Evolutionary conservation across 2,329 filamentous ascomycete genomes (phyloP).

Genomic region (Akanthomyces uredinophilus): DNA sequence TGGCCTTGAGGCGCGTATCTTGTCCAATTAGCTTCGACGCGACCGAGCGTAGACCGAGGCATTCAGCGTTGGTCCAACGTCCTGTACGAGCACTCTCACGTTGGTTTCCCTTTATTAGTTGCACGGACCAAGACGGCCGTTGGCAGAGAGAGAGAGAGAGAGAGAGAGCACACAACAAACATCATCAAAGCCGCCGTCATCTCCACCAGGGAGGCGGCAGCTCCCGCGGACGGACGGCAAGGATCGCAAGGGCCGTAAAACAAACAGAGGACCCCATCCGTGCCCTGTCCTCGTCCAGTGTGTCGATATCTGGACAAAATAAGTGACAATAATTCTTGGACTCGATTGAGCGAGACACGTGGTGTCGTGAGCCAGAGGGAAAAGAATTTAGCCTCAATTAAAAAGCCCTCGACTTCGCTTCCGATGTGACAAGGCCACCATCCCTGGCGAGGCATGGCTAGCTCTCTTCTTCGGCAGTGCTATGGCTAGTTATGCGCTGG

Average conservation of each 20-base stretch:
- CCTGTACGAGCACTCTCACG: too few relatives aligned
- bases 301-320: neutral
- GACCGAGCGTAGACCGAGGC: neutral
- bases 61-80: too few relatives aligned
- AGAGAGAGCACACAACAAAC: neutral
- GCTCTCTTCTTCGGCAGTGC: neutral
- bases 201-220: constrained; percentile 9
- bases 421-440: neutral
- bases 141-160: too few relatives aligned
- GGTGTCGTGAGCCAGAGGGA: neutral
- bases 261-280: constrained; percentile 1
- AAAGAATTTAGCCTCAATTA: neutral
- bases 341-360: neutral
- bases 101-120: neutral
- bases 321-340: neutral
- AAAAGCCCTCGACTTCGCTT: neutral
- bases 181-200: neutral
- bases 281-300: constrained; percentile 7
- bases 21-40: neutral
- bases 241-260: too few relatives aligned
- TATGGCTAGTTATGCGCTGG: neutral
- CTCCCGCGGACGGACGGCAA: constrained; percentile 7
- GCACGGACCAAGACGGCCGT: neutral
- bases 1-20: neutral
- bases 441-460: neutral